phyloP scores from a whole-genome alignment of 306 rosid species.

The Psophocarpus tetragonolobus region DNA sequence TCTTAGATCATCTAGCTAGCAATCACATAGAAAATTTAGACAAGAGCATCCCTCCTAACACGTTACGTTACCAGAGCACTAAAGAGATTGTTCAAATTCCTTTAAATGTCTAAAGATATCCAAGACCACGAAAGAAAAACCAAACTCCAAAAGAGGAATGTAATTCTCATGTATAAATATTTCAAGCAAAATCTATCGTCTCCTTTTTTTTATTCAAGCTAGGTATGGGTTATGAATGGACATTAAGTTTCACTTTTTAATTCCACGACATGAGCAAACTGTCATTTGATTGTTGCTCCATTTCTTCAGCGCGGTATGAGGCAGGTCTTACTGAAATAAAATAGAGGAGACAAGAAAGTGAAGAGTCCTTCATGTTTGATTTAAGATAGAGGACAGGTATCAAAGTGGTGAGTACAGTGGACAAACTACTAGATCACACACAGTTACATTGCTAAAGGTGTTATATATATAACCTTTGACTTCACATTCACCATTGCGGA shows the following conservation, averaged over 20 bases:
- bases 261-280: not conserved
- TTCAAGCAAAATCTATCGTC: not conserved
- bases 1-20: too few species aligned
- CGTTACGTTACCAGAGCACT: too few species aligned
- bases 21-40: too few species aligned
- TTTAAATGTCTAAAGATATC: not conserved
- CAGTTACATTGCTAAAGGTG: constrained; percentile 20
- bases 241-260: not conserved
- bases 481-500: constrained; percentile 34
- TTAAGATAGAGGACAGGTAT: constrained; percentile 14
- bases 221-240: not conserved
- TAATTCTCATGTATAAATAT: not conserved
- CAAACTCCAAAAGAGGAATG: not conserved
- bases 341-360: constrained; percentile 17
- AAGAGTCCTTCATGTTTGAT: constrained; percentile 27
- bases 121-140: not conserved
- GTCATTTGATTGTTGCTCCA: not conserved
- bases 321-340: not conserved
- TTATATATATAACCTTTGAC: constrained; percentile 1
- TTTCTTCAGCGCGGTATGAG: not conserved
- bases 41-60: too few species aligned
- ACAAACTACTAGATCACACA: constrained; percentile 29
- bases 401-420: not conserved
- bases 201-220: not conserved
- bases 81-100: too few species aligned